Base-by-base conservation (phyloP, 306 rosid genomes). In the Vigna hirtella region DNA sequence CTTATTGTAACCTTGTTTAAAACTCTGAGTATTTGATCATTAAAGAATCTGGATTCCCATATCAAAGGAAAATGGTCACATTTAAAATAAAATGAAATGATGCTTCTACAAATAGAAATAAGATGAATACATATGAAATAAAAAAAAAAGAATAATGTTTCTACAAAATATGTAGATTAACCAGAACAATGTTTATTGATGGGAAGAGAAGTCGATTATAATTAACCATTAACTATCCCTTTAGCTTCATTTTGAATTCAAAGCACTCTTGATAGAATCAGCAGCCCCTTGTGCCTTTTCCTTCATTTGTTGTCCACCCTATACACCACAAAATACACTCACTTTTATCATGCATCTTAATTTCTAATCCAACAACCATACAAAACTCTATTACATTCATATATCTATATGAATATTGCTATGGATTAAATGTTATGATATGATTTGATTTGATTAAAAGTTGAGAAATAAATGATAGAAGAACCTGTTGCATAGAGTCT, bases 261-360 rank as follows among this genome's bases (percentile, higher is more conserved):
- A 30, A 30, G 97, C 90, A 85, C 85, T 56, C 89, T 90, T 93
- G 58, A 83, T 79, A 13, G 89, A 78, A 0, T 87, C 93, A 22
- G 68, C 85, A 22, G 92, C 91, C 47, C 84, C 96, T 64, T 83
- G 85, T 18, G 91, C 93, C 73, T 72, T 80, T 0, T 74, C 89
- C 77, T 47, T 42, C 72, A 85, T 34, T 57, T 84, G 92, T 52
- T 85, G 80, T 1, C 96, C 96, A 3, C 82, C 72, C 85, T 89
- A 16, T 30, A 55, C 3, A 69, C 2, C 57, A 28, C 6, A 51
- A 53, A 81, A 64, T 18, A 34, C 1, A 36, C 30, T 2, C 22
- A 7, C 1, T 8, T 40, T 8, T 7, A 40, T 40, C 45, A 1
- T 1, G 11, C 3, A 8, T 40, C 7, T 36, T 6, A 6, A 36